Base-by-base conservation (phyloP, 2,329 filamentous ascomycete species). In the Curvularia eragrostidis region DNA sequence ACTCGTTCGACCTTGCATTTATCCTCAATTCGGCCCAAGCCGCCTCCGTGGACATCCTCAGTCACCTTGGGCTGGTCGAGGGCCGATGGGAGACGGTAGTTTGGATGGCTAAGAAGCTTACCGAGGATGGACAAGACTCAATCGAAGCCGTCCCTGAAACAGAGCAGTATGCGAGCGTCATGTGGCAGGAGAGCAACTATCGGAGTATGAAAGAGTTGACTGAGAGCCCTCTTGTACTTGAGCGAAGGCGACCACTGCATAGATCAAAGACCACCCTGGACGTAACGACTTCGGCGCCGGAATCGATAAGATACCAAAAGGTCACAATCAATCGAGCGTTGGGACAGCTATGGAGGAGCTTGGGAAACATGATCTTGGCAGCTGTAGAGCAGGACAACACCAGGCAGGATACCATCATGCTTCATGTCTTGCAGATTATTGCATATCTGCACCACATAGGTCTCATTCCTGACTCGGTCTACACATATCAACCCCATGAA, bases 381-480 rank as follows among this genome's bases (percentile, higher is more conserved):
- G 76, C 75, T 23, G 63, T 73, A 3, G 69, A 74, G 55, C 55
- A 57, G 15, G 41, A 51, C 43, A 44, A 59, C 24, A 19, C 56
- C 43, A 58, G 62, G 6, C 61, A 70, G 28, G 56, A 69, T 7
- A 57, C 42, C 6, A 74, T 81, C 15, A 79, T 79, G 71, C 71
- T 77, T 6, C 77, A 78, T 59, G 78, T 82, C 2, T 65, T 83
- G 49, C 78, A 82, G 56, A 77, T 83, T 47, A 77, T 83, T 38
- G 81, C 81, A 5, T 71, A 80, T 39, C 62, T 83, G 15, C 81
- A 83, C 62, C 81, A 82, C 63, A 64, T 72, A 26, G 79, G 77
- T 30, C 69, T 82, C 52, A 81, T 83, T 67, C 77, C 82, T 13
- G 72, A 78, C 34, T 77, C 78, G 10, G 76, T 82, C 36, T 81